A percentile compares a stretch with the other conserved stretches of the same genome.
phyloP scores from a whole-genome alignment of 768 basidiomycete species.

The Clitopilus passeckerianus region DNA sequence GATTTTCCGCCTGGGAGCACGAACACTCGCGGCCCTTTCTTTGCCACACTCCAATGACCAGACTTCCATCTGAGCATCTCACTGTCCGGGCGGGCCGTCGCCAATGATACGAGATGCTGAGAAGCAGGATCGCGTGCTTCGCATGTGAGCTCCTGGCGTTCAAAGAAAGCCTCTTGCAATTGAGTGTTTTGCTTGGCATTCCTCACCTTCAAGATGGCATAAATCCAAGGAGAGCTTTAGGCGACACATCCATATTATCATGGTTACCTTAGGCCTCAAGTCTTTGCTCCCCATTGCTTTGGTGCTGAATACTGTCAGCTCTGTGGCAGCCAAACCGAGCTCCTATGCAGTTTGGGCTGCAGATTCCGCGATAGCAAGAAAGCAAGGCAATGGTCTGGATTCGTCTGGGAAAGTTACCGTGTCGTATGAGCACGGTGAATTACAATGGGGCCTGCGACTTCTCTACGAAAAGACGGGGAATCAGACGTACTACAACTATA shows the following conservation, averaged over 20 bases:
- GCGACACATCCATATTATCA: no score
- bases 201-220: background rate
- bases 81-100: background rate
- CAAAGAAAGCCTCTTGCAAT: no score
- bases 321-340: slow-evolving; percentile 19
- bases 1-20: background rate
- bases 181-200: background rate
- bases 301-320: background rate
- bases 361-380: slow-evolving; percentile 36
- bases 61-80: no score
- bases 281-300: background rate
- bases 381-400: slow-evolving; percentile 37
- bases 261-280: background rate
- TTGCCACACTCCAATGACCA: background rate
- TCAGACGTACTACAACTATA: slow-evolving; percentile 35
- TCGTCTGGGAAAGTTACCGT: slow-evolving; percentile 25
- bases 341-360: slow-evolving; percentile 43
- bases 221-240: background rate
- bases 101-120: background rate
- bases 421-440: slow-evolving; percentile 34
- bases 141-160: background rate
- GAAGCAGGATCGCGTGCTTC: background rate
- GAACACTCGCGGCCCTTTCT: background rate
- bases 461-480: slow-evolving; percentile 37
- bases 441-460: slow-evolving; percentile 34